Evolutionary conservation across 345 rosid genomes (phyloP).

Genomic region (Bretschneidera sinensis): DNA sequence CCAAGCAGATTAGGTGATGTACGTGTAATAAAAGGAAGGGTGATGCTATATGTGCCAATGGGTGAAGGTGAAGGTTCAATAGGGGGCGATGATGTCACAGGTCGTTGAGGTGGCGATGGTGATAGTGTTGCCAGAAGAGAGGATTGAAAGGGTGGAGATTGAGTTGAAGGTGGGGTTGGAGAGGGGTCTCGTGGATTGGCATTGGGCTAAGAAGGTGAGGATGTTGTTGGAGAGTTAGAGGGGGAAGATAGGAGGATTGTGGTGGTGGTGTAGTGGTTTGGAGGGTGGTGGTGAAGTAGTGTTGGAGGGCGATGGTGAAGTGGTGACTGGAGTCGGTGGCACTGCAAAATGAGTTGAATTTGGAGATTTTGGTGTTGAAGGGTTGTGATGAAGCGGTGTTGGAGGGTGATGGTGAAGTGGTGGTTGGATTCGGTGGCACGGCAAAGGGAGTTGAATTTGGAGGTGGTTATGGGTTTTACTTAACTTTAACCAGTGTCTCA

Average conservation of each 20-base stretch:
- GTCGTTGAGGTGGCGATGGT: no score
- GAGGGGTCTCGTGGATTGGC: not conserved
- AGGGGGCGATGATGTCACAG: slow-evolving; percentile 21
- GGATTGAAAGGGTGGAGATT: not conserved
- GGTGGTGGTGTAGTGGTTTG: slow-evolving; percentile 27
- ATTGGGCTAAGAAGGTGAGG: slow-evolving; percentile 15
- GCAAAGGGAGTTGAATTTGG: no score
- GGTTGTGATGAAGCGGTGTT: no score
- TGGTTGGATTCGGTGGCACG: no score
- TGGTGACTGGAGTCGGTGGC: slow-evolving; percentile 32
- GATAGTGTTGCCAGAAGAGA: slow-evolving; percentile 14
- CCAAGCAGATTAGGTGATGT: slow-evolving; percentile 91
- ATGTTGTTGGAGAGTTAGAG: no score
- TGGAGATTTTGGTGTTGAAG: slow-evolving; percentile 55
- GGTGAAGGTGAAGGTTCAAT: slow-evolving; percentile 7
- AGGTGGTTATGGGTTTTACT: no score
- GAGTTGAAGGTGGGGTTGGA: no score
- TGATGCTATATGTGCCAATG: slow-evolving; percentile 11
- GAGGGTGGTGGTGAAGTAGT: slow-evolving; percentile 22
- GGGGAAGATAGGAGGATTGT: slow-evolving; percentile 25
- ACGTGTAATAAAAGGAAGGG: slow-evolving; percentile 22
- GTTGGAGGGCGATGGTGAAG: no score
- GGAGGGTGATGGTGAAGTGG: no score
- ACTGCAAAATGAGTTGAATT: slow-evolving; percentile 38
- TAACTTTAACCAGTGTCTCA: no score